Evolutionary conservation across 495 filamentous ascomycete species (phyloP).

Genomic region (Oidiodendron maius): DNA sequence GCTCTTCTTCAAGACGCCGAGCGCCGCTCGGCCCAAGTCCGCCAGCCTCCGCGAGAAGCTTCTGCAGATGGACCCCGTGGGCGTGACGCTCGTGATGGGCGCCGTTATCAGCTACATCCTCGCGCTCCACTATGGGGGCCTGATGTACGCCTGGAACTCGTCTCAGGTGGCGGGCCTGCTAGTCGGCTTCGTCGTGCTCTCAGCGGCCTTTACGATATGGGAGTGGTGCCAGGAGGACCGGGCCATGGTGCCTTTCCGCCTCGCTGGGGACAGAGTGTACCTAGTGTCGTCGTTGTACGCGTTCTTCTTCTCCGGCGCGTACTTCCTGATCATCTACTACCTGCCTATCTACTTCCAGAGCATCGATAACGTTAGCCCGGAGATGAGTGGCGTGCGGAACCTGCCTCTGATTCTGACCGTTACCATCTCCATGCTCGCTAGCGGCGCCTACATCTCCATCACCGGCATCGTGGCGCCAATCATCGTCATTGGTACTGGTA

Average conservation of each 20-base stretch:
- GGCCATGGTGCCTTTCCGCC: constrained; percentile 53
- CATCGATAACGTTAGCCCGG: constrained; percentile 35
- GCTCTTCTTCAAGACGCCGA: no score
- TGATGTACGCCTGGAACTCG: constrained; percentile 57
- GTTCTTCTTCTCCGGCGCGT: constrained; percentile 45
- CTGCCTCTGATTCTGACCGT: constrained; percentile 41
- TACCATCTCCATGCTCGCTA: constrained; percentile 21
- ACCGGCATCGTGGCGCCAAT: constrained; percentile 27
- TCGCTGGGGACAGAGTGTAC: constrained; percentile 58
- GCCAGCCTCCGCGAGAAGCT: constrained; percentile 8
- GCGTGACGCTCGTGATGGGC: constrained; percentile 19
- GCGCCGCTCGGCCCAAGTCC: neutral
- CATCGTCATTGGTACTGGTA: constrained; percentile 18
- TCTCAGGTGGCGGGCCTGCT: constrained; percentile 65
- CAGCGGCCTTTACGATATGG: constrained; percentile 49
- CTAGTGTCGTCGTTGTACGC: constrained; percentile 42
- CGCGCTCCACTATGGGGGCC: constrained; percentile 82
- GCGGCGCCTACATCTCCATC: constrained; percentile 21
- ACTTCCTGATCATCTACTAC: constrained; percentile 55
- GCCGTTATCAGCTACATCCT: constrained; percentile 66
- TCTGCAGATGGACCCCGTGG: constrained; percentile 19
- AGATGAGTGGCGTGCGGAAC: constrained; percentile 42
- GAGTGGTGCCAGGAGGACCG: constrained; percentile 59
- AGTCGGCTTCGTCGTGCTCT: constrained; percentile 60
- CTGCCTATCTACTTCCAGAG: constrained; percentile 59